phyloP scores from a whole-genome alignment of 108 stramenopile species.

The Chaetoceros muelleri region DNA sequence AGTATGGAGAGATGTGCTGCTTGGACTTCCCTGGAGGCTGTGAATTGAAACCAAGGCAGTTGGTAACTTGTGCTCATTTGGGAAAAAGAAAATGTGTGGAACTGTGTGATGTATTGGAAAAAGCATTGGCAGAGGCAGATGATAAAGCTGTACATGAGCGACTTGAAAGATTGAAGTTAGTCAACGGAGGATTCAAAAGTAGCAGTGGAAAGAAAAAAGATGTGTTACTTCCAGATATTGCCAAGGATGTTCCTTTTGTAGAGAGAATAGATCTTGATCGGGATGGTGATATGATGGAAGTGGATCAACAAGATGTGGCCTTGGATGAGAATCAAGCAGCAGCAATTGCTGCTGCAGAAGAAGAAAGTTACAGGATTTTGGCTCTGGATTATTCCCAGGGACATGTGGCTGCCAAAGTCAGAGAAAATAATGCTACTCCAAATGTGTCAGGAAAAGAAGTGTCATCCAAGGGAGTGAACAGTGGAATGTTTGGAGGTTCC shows the following conservation, averaged over 20 bases:
- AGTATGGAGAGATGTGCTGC: slow-evolving; percentile 80
- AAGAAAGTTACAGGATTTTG: slow-evolving; percentile 54
- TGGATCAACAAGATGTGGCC: slow-evolving; percentile 1
- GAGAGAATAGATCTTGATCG: slow-evolving; percentile 4
- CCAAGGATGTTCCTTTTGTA: slow-evolving; percentile 10
- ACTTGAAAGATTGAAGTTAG: slow-evolving; percentile 37
- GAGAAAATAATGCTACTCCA: slow-evolving; percentile 32
- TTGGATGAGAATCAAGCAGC: slow-evolving; percentile 2
- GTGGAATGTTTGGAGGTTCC: slow-evolving; percentile 20
- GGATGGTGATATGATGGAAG: slow-evolving; percentile 11
- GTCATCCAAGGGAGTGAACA: slow-evolving; percentile 8
- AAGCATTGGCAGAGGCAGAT: slow-evolving; percentile 57
- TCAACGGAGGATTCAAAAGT: neutral
- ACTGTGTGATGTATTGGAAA: slow-evolving; percentile 54
- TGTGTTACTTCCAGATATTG: neutral
- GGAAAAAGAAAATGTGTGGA: slow-evolving; percentile 32
- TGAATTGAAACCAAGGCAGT: slow-evolving; percentile 40
- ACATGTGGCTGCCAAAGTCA: slow-evolving; percentile 57
- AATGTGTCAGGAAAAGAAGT: slow-evolving; percentile 2
- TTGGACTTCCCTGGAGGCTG: slow-evolving; percentile 74
- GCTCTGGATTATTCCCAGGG: slow-evolving; percentile 68
- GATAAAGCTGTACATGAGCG: slow-evolving; percentile 48
- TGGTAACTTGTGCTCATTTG: slow-evolving; percentile 37
- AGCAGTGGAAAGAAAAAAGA: neutral
- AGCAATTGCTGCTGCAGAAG: slow-evolving; percentile 16